Evolutionary conservation across 2,329 filamentous ascomycete species (phyloP).

Genomic region (Pyrenophora graminea): DNA sequence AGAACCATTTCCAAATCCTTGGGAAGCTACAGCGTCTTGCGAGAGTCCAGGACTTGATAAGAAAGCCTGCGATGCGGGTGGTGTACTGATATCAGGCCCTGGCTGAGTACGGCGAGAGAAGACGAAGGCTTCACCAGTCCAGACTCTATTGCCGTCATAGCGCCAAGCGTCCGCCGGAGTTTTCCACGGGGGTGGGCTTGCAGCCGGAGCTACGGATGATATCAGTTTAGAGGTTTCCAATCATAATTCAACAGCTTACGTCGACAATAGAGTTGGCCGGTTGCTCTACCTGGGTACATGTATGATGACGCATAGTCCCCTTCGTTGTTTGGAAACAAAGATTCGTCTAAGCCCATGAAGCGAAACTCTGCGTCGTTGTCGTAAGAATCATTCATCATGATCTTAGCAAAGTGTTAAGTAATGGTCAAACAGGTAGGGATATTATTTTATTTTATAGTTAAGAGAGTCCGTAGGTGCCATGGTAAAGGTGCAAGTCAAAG

Average conservation of each 20-base stretch:
- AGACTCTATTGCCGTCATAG: not conserved
- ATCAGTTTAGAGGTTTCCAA: not conserved
- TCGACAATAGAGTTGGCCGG: not conserved
- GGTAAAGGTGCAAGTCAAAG: not conserved
- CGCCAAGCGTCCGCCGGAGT: not conserved
- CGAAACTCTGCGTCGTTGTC: not conserved
- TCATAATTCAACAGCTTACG: not conserved
- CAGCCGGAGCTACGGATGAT: not conserved
- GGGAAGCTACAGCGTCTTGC: not conserved
- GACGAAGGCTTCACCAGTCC: conserved; percentile 1
- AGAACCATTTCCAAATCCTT: not conserved
- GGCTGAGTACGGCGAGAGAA: not conserved
- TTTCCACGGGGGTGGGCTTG: not conserved
- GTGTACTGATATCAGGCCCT: not conserved
- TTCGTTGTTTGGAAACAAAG: conserved; percentile 4
- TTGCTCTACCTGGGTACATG: not conserved
- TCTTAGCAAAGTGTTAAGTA: not conserved
- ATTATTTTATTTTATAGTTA: too few species aligned
- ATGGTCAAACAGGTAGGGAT: too few species aligned
- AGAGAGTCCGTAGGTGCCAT: too few species aligned
- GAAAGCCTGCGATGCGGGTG: not conserved
- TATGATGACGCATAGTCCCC: conserved; percentile 6
- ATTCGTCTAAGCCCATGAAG: conserved; percentile 2
- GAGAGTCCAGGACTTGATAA: not conserved
- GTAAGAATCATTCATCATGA: not conserved